Base-by-base conservation (phyloP, 768 basidiomycete species). In the Lentinula aciculospora region DNA sequence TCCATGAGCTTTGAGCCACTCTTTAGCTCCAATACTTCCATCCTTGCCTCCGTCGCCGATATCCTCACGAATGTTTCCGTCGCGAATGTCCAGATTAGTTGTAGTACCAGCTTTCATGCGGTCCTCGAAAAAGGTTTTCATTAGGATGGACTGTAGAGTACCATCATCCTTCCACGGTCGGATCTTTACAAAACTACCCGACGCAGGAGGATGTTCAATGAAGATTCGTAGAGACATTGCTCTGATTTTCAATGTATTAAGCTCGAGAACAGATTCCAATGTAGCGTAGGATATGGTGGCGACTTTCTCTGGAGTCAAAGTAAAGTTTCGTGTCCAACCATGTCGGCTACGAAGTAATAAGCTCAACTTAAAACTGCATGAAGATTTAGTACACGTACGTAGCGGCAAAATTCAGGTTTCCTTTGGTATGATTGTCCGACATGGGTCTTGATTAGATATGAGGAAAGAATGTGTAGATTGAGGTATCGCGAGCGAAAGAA, bases 311-410 rank as follows among this genome's bases (percentile, higher is more conserved):
- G 64, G 61, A 3, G 63, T 59, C 8, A 67, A 60, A 25, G 62
- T 62, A 46, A 67, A 64, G 32, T 59, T 60, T 25, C 66, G 62
- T 13, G 65, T 62, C 66, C 66, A 67, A 25, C 66, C 66, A 59
- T 64, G 63, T 19, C 66, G 65, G 42, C 66, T 67, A 32, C 25
- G 27, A 15, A 21, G 12, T 5, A 39, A 21, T 15, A 36, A 27
- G 15, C 15, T 31, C 27, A 37, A 23, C 7, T 28, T 25, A 21
- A 39, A 23, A 19, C 9, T 39, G 2, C 17, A 34, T 9, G 29
- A 13, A 21, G 21, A 25, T 13, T 19, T n/a, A n/a, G 48, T 12
- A 28, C 21, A 51, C 58, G 15, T 17, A 59, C 58, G 39, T 47
- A 45, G 58, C 58, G 21, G 53, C 58, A 53, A 51, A 59, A 37